Percentiles rank a stretch among this genome's conserved stretches.
phyloP scores from a whole-genome alignment of 2,329 filamentous ascomycete species.

The Neocucurbitaria cava region DNA sequence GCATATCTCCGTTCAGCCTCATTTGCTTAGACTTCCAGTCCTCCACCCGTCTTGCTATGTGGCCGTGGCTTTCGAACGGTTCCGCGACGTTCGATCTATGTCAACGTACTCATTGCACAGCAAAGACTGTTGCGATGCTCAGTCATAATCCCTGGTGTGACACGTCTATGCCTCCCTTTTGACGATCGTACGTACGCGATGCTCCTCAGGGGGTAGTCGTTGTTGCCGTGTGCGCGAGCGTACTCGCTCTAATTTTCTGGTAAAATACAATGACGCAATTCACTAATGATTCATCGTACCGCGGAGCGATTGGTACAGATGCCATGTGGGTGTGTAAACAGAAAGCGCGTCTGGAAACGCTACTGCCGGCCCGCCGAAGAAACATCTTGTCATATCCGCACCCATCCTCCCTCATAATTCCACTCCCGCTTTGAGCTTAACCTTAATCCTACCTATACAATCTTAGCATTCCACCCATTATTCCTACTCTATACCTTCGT shows the following conservation, averaged over 20 bases:
- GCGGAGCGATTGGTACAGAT: too few species aligned
- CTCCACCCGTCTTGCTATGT: background rate
- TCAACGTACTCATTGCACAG: too few species aligned
- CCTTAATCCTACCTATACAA: background rate
- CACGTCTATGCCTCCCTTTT: too few species aligned
- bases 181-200: too few species aligned
- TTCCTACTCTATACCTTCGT: background rate
- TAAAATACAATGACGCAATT: too few species aligned
- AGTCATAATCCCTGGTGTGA: too few species aligned
- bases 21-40: background rate
- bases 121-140: too few species aligned
- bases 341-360: background rate
- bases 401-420: background rate
- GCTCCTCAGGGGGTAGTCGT: too few species aligned
- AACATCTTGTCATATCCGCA: background rate
- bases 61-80: too few species aligned
- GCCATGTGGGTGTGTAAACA: background rate
- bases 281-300: too few species aligned
- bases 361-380: background rate
- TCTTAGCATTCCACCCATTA: background rate
- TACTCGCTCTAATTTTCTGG: too few species aligned
- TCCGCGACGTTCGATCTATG: background rate
- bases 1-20: slow-evolving; percentile 10
- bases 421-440: background rate
- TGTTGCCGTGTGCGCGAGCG: too few species aligned